phyloP scores from a whole-genome alignment of 2,329 filamentous ascomycete species.

The Venturia aucupariae region DNA sequence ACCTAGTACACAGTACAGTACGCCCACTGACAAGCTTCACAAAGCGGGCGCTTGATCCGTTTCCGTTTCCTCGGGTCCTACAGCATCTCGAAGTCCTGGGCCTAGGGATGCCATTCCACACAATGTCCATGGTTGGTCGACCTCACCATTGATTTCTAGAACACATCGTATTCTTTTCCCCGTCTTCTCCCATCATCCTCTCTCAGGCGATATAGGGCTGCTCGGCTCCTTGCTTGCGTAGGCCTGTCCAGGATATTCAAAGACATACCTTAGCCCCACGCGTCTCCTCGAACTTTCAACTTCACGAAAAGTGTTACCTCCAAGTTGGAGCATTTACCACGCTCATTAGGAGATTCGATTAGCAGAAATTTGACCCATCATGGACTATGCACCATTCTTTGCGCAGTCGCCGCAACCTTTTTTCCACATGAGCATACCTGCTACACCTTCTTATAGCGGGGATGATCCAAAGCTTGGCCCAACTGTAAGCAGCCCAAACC shows the following conservation, averaged over 20 bases:
- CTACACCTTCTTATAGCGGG: slow-evolving; percentile 10
- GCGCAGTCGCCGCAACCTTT: slow-evolving; percentile 13
- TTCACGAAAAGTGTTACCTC: not conserved
- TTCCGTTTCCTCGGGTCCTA: not conserved
- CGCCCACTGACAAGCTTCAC: too few relatives aligned
- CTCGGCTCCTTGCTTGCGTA: slow-evolving; percentile 1
- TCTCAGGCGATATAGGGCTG: not conserved
- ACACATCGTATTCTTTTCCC: not conserved
- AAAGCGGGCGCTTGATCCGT: not conserved
- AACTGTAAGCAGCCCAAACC: slow-evolving; percentile 9
- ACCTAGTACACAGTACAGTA: too few relatives aligned
- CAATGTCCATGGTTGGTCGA: too few relatives aligned
- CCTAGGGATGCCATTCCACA: too few relatives aligned
- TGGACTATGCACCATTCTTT: slow-evolving; percentile 14
- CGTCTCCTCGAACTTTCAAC: not conserved
- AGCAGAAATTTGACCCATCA: slow-evolving; percentile 1
- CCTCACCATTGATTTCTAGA: too few relatives aligned
- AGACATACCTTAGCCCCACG: slow-evolving; percentile 8
- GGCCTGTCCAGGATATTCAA: not conserved
- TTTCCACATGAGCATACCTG: slow-evolving; percentile 6
- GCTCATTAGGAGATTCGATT: not conserved
- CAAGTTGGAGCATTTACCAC: not conserved
- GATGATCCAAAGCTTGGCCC: slow-evolving; percentile 9
- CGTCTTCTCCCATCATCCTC: not conserved
- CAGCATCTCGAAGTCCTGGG: too few relatives aligned